These are phyloP conservation scores for Pachyrhizus erosus DNA, from an alignment of 306 rosid species.

Conservation along the genomic window DNA sequence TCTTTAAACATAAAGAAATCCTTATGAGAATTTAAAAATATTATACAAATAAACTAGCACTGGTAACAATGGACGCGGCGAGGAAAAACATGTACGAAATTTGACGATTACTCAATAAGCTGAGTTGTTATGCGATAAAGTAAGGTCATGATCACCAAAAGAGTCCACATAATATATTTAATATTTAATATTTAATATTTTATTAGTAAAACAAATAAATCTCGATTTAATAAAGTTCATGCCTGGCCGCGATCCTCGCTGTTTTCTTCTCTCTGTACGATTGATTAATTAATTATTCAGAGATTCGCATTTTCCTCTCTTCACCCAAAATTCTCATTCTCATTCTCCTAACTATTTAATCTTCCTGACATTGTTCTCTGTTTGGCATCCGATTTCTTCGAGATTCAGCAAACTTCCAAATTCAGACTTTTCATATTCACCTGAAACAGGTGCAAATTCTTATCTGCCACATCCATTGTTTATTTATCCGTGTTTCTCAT, in stretches of 20 bases:
- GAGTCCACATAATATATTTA: no score
- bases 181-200: no score
- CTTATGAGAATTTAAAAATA: no score
- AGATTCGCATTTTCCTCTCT: slow-evolving; percentile 15
- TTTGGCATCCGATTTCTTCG: slow-evolving; percentile 32
- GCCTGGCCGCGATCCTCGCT: slow-evolving; percentile 44
- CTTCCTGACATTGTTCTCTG: slow-evolving; percentile 9
- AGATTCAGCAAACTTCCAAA: slow-evolving; percentile 18
- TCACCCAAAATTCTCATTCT: slow-evolving; percentile 9
- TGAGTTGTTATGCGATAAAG: neutral
- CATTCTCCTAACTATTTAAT: neutral
- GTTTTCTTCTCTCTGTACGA: neutral
- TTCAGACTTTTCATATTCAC: neutral
- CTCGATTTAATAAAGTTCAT: neutral
- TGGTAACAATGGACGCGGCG: neutral
- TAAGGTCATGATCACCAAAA: neutral
- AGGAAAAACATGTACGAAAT: neutral
- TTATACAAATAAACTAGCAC: no score
- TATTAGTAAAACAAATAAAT: neutral
- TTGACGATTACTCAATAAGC: neutral
- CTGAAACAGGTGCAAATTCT: slow-evolving; percentile 50
- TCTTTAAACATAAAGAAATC: no score
- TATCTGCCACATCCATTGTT: slow-evolving; percentile 39
- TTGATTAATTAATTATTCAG: neutral
- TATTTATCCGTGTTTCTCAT: neutral